Conservation (phyloP, 768 basidiomycete species). For the Boletus pseudo-olivaceus region DNA sequence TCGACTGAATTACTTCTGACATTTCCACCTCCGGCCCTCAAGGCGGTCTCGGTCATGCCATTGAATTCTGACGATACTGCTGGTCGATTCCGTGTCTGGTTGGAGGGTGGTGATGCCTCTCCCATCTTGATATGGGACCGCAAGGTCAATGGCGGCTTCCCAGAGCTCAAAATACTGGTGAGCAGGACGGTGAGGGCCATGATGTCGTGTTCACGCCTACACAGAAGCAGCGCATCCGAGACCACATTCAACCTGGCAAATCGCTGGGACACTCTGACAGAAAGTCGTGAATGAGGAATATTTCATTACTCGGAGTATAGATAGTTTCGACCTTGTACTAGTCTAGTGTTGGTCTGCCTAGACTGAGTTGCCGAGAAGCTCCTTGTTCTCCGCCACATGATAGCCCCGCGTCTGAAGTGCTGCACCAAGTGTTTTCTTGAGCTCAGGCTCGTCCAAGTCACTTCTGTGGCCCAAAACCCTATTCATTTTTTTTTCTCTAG, state of each 20-base stretch:
- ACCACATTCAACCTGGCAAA: slow-evolving; percentile 75
- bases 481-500: slow-evolving; percentile 15
- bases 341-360: slow-evolving; percentile 1
- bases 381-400: slow-evolving; percentile 22
- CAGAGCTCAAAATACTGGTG: slow-evolving; percentile 83
- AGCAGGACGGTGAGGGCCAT: slow-evolving; percentile 24
- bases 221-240: slow-evolving; percentile 88
- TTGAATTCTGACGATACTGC: slow-evolving; percentile 77
- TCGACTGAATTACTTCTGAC: slow-evolving; percentile 90
- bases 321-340: slow-evolving; percentile 1
- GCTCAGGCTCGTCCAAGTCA: slow-evolving; percentile 19
- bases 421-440: slow-evolving; percentile 17
- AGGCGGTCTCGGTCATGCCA: slow-evolving; percentile 68
- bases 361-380: slow-evolving; percentile 3
- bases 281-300: slow-evolving; percentile 27
- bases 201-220: slow-evolving; percentile 4
- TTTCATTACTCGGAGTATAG: not conserved
- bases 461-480: slow-evolving; percentile 9
- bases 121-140: slow-evolving; percentile 79
- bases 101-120: slow-evolving; percentile 38
- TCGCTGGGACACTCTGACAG: slow-evolving; percentile 88
- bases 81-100: slow-evolving; percentile 90
- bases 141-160: slow-evolving; percentile 88
- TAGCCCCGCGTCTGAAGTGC: slow-evolving; percentile 5
- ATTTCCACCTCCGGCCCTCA: slow-evolving; percentile 76